phyloP scores from a whole-genome alignment of 176 grass and related monocot genomes.

The Aegilops speltoides region DNA sequence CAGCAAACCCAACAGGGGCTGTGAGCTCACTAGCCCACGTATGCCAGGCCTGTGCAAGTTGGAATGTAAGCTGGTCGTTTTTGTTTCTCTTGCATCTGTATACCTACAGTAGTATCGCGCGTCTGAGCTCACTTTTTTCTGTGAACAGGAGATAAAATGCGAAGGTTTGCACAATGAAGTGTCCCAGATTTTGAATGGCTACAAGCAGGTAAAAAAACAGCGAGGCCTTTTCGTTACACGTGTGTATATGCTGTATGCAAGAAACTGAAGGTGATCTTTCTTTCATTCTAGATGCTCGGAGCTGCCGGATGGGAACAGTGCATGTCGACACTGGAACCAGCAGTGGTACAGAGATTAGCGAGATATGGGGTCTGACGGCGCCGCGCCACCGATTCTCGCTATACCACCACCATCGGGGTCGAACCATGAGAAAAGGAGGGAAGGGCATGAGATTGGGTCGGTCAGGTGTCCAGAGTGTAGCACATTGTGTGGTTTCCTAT shows the following conservation, averaged over 20 bases:
- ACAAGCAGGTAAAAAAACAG: constrained; percentile 77
- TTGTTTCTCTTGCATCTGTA: neutral
- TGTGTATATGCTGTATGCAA: neutral
- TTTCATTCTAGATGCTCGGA: constrained; percentile 65
- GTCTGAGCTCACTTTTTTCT: constrained; percentile 1
- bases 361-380: constrained; percentile 56
- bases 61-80: constrained; percentile 60
- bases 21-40: constrained; percentile 65
- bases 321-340: constrained; percentile 71
- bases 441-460: neutral
- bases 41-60: constrained; percentile 89
- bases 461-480: neutral
- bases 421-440: neutral
- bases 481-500: constrained; percentile 1
- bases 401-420: neutral
- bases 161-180: constrained; percentile 83
- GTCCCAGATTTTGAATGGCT: constrained; percentile 84
- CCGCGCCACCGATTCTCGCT: neutral
- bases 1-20: constrained; percentile 72
- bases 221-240: neutral
- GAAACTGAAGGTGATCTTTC: neutral
- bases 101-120: neutral
- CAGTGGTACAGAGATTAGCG: constrained; percentile 63
- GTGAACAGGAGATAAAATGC: constrained; percentile 85
- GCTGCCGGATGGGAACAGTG: constrained; percentile 77